Evolutionary conservation across 2,329 filamentous ascomycete genomes (phyloP).

Genomic region (Gaeumannomyces tritici): DNA sequence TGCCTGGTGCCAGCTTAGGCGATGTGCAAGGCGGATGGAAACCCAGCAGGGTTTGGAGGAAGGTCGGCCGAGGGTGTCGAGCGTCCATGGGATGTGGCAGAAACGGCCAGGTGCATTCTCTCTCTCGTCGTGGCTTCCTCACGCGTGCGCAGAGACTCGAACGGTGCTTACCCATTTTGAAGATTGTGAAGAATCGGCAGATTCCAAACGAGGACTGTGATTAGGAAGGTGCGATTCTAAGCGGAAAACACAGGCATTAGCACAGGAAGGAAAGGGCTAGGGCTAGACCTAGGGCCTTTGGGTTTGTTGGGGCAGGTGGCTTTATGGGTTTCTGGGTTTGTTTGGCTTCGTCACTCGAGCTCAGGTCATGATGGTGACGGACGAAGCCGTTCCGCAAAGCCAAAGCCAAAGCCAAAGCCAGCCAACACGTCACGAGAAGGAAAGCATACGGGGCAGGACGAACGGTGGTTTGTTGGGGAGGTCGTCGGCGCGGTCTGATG

Average conservation of each 20-base stretch:
- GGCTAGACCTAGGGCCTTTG: no score
- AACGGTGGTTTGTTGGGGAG: background rate
- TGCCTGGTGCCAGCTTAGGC: background rate
- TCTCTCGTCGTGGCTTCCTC: slow-evolving; percentile 4
- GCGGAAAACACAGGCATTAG: slow-evolving; percentile 15
- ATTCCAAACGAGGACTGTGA: background rate
- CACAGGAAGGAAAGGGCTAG: background rate
- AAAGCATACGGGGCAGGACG: background rate
- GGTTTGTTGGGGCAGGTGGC: no score
- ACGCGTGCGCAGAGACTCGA: background rate
- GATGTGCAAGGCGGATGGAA: background rate
- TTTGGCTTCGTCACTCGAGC: background rate
- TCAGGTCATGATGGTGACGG: background rate
- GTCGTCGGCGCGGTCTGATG: background rate
- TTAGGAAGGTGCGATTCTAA: slow-evolving; percentile 16
- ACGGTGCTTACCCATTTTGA: slow-evolving; percentile 37
- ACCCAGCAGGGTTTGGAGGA: background rate
- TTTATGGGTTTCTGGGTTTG: no score
- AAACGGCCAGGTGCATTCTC: slow-evolving; percentile 2
- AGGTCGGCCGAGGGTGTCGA: background rate
- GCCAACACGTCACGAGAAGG: background rate
- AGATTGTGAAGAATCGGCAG: slow-evolving; percentile 3
- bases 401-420: background rate
- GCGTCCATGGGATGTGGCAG: slow-evolving; percentile 1
- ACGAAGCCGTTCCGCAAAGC: background rate